Conservation (phyloP, 192 early-diverging fungal species). For the Gigaspora rosea region DNA sequence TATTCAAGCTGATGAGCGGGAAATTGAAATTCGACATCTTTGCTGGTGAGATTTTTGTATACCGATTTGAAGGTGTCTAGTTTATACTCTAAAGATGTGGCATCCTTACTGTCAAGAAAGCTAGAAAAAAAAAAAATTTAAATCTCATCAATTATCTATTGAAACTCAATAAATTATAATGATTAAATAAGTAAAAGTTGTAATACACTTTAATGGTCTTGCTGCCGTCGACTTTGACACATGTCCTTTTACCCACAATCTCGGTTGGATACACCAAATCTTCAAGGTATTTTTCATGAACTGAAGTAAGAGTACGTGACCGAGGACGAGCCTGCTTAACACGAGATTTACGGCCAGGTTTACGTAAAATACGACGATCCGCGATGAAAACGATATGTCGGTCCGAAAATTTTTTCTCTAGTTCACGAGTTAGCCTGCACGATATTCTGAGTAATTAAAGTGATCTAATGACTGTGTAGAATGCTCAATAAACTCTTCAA, state of each 20-base stretch:
- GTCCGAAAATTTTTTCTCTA: conserved; percentile 99
- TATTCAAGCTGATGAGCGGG: conserved; percentile 56
- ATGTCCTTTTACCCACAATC: conserved; percentile 98
- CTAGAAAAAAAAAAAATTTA: conserved; percentile 39
- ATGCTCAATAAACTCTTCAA: background rate
- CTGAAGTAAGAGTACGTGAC: conserved; percentile 92
- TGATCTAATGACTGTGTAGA: background rate
- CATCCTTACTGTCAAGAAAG: conserved; percentile 97
- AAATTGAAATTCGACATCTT: conserved; percentile 99
- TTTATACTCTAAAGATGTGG: conserved; percentile 97
- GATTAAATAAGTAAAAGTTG: conserved; percentile 6
- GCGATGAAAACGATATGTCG: conserved; percentile 93
- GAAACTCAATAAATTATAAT: background rate
- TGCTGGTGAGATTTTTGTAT: conserved; percentile 95
- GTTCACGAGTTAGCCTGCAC: conserved; percentile 88
- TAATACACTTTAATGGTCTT: conserved; percentile 90
- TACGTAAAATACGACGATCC: conserved; percentile 93
- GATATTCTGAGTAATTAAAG: background rate
- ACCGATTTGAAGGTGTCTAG: conserved; percentile 95
- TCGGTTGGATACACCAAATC: conserved; percentile 99
- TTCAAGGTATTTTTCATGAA: conserved; percentile 96
- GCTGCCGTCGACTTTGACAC: conserved; percentile 93
- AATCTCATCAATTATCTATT: background rate
- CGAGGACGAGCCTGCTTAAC: conserved; percentile 92
- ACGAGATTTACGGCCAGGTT: conserved; percentile 88